Conservation (phyloP, 2,329 filamentous ascomycete genomes). For the Diaporthe sp. region DNA sequence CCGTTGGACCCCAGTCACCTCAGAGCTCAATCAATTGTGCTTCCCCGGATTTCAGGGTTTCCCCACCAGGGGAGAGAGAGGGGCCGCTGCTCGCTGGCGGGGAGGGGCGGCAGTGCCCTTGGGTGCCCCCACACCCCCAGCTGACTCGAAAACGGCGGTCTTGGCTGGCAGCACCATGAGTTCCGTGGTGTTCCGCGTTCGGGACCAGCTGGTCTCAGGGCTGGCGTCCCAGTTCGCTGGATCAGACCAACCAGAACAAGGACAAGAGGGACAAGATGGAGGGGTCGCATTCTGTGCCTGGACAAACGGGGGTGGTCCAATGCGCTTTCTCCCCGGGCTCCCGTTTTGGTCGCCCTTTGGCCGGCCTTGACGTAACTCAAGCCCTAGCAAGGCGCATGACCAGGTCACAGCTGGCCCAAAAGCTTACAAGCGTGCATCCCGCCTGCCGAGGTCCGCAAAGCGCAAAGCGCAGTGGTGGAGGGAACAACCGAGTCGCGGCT, state of each 20-base stretch:
- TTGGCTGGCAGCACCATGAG: conserved; percentile 19
- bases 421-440: conserved; percentile 30
- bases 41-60: conserved; percentile 11
- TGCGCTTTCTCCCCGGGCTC: background rate
- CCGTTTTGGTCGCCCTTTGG: background rate
- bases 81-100: conserved; percentile 15
- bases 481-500: conserved; percentile 7
- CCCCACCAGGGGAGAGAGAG: conserved; percentile 1
- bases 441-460: conserved; percentile 16
- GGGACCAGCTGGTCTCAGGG: background rate
- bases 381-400: conserved; percentile 31
- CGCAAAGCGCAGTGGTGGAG: too few species aligned
- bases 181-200: background rate
- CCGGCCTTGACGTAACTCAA: conserved; percentile 18
- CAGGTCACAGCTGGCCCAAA: conserved; percentile 27
- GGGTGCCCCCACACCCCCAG: conserved; percentile 11
- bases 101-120: background rate
- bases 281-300: conserved; percentile 30
- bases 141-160: conserved; percentile 24
- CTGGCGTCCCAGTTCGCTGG: conserved; percentile 1
- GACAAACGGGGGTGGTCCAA: background rate
- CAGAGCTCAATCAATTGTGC: background rate
- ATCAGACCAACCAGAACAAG: conserved; percentile 19
- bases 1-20: background rate
- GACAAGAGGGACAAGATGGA: conserved; percentile 9